A percentile compares a stretch with the other conserved stretches of the same genome.
phyloP scores from a whole-genome alignment of 768 basidiomycete species.

The Tricholoma flavovirens region DNA sequence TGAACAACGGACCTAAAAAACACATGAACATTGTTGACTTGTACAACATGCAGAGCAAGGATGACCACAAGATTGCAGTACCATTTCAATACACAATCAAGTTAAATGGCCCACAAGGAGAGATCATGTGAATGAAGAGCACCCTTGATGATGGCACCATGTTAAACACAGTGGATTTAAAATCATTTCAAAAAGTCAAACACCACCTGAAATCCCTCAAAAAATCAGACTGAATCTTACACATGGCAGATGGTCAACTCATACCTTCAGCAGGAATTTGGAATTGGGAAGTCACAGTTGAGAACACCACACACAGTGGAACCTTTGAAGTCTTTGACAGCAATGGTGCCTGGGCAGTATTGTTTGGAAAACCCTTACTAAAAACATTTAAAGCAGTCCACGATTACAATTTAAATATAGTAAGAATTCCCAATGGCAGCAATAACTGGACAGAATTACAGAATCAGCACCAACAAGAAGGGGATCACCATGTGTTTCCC shows the following conservation, averaged over 20 bases:
- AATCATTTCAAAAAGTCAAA: not conserved
- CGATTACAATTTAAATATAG: too few relatives aligned
- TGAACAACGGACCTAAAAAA: not conserved
- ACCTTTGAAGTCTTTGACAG: slow-evolving; percentile 22
- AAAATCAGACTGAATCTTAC: slow-evolving; percentile 6
- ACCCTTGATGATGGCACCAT: not conserved
- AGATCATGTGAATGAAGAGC: not conserved
- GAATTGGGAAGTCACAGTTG: slow-evolving; percentile 2
- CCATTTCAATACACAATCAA: not conserved
- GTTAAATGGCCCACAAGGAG: not conserved
- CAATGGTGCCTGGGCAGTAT: slow-evolving; percentile 18
- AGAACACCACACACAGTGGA: not conserved
- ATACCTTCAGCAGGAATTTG: slow-evolving; percentile 6
- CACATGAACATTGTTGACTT: not conserved
- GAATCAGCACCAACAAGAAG: not conserved
- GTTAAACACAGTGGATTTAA: not conserved
- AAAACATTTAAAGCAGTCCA: slow-evolving; percentile 8
- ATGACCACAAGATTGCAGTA: not conserved
- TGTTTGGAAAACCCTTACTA: slow-evolving; percentile 27
- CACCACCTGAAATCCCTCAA: not conserved
- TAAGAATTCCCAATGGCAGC: too few relatives aligned
- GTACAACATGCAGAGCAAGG: not conserved
- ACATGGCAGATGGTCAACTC: slow-evolving; percentile 21
- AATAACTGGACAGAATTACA: not conserved
- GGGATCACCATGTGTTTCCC: not conserved